Evolutionary conservation across 352 stramenopile genomes (phyloP).

Genomic region (Phytophthora megakarya): DNA sequence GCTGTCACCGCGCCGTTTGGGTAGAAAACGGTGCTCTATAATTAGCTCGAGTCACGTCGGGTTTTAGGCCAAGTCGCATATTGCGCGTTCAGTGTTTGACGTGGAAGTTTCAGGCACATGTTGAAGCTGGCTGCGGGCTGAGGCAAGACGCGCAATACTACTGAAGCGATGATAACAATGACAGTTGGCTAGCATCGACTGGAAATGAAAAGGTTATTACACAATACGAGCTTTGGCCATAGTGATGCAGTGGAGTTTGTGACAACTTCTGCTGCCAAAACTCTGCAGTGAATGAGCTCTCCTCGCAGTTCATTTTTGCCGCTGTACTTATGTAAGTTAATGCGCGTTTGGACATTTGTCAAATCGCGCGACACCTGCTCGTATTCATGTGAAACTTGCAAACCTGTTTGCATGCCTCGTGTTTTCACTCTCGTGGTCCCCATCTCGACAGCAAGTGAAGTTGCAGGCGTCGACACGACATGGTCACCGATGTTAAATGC

Average conservation of each 20-base stretch:
- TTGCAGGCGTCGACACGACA: slow-evolving; percentile 22
- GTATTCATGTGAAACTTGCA: slow-evolving; percentile 38
- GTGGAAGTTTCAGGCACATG: slow-evolving; percentile 35
- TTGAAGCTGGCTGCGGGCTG: slow-evolving; percentile 16
- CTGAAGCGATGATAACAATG: background rate
- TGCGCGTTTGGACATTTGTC: background rate
- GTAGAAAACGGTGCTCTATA: slow-evolving; percentile 30
- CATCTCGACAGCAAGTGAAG: slow-evolving; percentile 12
- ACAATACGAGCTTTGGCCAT: too few relatives aligned
- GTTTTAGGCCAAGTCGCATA: slow-evolving; percentile 7
- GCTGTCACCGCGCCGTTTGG: slow-evolving; percentile 57
- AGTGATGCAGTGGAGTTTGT: too few relatives aligned
- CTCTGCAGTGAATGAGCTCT: background rate
- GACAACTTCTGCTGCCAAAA: background rate
- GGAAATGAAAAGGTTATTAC: too few relatives aligned
- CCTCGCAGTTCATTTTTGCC: too few relatives aligned
- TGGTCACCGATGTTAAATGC: slow-evolving; percentile 33
- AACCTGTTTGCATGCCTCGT: slow-evolving; percentile 7
- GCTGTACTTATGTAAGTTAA: slow-evolving; percentile 6
- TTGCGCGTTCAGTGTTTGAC: slow-evolving; percentile 31
- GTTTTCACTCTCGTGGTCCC: background rate
- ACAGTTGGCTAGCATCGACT: background rate
- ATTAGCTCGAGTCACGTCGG: slow-evolving; percentile 20
- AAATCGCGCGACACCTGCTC: slow-evolving; percentile 18
- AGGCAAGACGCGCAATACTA: background rate